Evolutionary conservation across 495 filamentous ascomycete species (phyloP).

Genomic region (Lepidopterella palustris): DNA sequence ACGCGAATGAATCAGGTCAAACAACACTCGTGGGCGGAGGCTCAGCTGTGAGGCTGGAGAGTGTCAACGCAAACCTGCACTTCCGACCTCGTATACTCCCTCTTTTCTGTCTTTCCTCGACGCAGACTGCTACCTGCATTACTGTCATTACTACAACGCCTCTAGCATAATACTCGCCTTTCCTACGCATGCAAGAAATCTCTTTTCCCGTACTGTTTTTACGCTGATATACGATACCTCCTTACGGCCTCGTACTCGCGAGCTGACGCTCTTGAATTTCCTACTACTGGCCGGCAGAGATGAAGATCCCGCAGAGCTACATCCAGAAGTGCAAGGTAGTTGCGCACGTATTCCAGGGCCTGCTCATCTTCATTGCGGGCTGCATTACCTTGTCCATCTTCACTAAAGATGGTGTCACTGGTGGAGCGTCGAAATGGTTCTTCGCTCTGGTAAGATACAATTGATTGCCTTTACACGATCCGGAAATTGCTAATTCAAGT

Average conservation of each 20-base stretch:
- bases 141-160: not conserved
- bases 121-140: not conserved
- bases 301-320: constrained; percentile 36
- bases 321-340: constrained; percentile 52
- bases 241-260: not conserved
- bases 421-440: constrained; percentile 65
- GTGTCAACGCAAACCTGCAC: too few relatives aligned
- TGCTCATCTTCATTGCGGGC: constrained; percentile 65
- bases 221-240: not conserved
- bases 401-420: constrained; percentile 54
- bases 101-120: not conserved
- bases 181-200: too few relatives aligned
- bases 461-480: not conserved
- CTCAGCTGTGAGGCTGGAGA: not conserved
- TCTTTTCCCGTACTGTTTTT: too few relatives aligned
- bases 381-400: constrained; percentile 69
- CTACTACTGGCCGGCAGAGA: constrained; percentile 5
- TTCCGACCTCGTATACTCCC: not conserved
- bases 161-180: too few relatives aligned
- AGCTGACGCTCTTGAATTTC: not conserved
- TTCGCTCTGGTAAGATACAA: constrained; percentile 62
- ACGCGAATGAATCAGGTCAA: too few relatives aligned
- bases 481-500: not conserved
- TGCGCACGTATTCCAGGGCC: constrained; percentile 54
- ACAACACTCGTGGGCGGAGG: not conserved